A percentile compares a stretch with the other conserved stretches of the same genome.
Evolutionary conservation across 129 eudicot genomes (phyloP).

Genomic region (Flaveria sonorensis): DNA sequence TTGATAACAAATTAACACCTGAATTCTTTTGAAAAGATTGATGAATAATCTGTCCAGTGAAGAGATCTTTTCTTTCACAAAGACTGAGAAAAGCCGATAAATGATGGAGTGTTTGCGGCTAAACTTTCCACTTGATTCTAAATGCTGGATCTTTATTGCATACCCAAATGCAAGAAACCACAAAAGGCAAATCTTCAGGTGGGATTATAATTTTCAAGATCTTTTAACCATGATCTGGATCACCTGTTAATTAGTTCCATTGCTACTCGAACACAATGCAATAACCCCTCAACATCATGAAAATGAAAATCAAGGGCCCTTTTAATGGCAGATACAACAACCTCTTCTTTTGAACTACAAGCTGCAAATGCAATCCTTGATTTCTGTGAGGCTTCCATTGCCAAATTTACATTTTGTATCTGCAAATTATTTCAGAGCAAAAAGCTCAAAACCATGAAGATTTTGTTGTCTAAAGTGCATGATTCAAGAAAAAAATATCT

Average conservation of each 20-base stretch:
- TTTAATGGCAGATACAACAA: constrained; percentile 57
- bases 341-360: constrained; percentile 58
- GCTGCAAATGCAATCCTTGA: constrained; percentile 69
- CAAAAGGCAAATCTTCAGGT: not conserved
- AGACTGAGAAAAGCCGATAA: constrained; percentile 2
- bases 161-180: constrained; percentile 27
- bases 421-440: constrained; percentile 36
- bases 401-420: constrained; percentile 72
- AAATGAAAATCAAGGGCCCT: constrained; percentile 86
- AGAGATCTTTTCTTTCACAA: not conserved
- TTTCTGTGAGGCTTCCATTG: constrained; percentile 95
- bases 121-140: constrained; percentile 10
- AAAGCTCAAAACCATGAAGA: constrained; percentile 1
- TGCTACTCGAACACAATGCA: constrained; percentile 79
- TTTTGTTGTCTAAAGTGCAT: not conserved
- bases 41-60: too few species aligned
- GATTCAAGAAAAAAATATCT: too few species aligned
- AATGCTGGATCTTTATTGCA: constrained; percentile 27
- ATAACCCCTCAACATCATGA: constrained; percentile 77
- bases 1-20: not conserved
- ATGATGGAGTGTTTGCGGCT: not conserved
- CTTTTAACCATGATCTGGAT: constrained; percentile 15
- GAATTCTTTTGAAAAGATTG: not conserved
- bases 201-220: constrained; percentile 7
- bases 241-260: constrained; percentile 67